These are phyloP conservation scores for Gremmenia infestans DNA, from an alignment of 2,329 filamentous ascomycete species.

Conservation along the genomic window DNA sequence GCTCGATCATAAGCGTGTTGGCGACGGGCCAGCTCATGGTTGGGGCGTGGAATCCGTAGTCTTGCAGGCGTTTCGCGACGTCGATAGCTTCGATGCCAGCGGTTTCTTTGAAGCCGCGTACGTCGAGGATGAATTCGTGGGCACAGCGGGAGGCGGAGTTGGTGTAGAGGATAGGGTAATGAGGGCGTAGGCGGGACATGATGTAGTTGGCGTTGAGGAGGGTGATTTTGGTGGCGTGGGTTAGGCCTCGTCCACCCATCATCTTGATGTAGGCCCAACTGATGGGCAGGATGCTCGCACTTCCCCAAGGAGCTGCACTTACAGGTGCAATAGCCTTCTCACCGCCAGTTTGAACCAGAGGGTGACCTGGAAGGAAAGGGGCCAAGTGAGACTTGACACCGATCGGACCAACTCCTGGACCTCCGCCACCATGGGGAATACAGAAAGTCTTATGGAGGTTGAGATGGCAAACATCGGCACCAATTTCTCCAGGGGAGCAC, in stretches of 20 bases:
- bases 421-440: slow-evolving; percentile 92
- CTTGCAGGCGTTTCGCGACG: slow-evolving; percentile 91
- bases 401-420: slow-evolving; percentile 89
- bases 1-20: slow-evolving; percentile 97
- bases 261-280: slow-evolving; percentile 93
- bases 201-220: slow-evolving; percentile 98
- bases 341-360: slow-evolving; percentile 52
- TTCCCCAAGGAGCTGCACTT: slow-evolving; percentile 79
- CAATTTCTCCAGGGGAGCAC: slow-evolving; percentile 90
- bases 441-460: slow-evolving; percentile 99
- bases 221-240: slow-evolving; percentile 84
- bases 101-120: slow-evolving; percentile 76
- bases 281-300: slow-evolving; percentile 88
- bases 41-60: slow-evolving; percentile 95
- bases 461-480: slow-evolving; percentile 92
- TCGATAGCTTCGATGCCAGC: slow-evolving; percentile 88
- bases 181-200: slow-evolving; percentile 74
- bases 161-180: slow-evolving; percentile 92
- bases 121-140: slow-evolving; percentile 95
- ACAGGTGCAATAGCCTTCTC: slow-evolving; percentile 62
- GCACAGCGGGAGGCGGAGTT: slow-evolving; percentile 84
- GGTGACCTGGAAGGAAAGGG: slow-evolving; percentile 67
- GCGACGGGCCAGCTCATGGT: slow-evolving; percentile 97
- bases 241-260: slow-evolving; percentile 82
- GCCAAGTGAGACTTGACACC: slow-evolving; percentile 80